Conservation (phyloP, 257 asterid species). For the Solanum lycopersicoides region DNA sequence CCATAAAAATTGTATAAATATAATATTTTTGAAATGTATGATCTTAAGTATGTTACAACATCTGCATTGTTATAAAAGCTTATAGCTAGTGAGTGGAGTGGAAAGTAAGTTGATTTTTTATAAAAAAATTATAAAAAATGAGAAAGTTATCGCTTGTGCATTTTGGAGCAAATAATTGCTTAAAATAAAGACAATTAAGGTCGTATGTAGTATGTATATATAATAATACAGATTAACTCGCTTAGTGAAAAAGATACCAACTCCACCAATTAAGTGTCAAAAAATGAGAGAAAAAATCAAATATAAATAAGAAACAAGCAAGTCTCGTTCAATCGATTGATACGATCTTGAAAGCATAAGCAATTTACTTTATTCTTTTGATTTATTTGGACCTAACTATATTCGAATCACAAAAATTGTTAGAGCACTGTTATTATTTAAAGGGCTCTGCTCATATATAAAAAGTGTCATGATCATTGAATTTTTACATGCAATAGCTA, state of each 20-base stretch:
- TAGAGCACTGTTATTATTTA: background rate
- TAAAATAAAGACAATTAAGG: background rate
- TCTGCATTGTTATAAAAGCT: background rate
- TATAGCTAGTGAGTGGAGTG: background rate
- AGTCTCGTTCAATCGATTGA: background rate
- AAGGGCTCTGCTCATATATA: slow-evolving; percentile 8
- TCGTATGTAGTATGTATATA: background rate
- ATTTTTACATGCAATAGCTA: slow-evolving; percentile 23
- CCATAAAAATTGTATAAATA: background rate
- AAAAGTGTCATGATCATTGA: slow-evolving; percentile 13
- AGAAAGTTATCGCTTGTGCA: background rate
- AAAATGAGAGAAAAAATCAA: background rate
- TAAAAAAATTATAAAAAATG: background rate
- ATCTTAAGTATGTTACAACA: background rate
- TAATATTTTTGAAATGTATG: background rate
- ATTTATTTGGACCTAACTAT: background rate
- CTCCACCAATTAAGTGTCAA: background rate
- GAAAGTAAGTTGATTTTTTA: background rate
- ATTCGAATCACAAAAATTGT: background rate
- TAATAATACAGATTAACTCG: background rate
- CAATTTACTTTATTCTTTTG: background rate
- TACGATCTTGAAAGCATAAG: background rate
- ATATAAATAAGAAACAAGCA: background rate
- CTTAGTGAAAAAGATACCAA: background rate
- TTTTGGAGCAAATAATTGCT: background rate